Percentiles rank a stretch among this genome's conserved stretches.
These are phyloP conservation scores for Hyaloscypha finlandica DNA, from an alignment of 495 filamentous ascomycete genomes.

Conservation along the genomic window DNA sequence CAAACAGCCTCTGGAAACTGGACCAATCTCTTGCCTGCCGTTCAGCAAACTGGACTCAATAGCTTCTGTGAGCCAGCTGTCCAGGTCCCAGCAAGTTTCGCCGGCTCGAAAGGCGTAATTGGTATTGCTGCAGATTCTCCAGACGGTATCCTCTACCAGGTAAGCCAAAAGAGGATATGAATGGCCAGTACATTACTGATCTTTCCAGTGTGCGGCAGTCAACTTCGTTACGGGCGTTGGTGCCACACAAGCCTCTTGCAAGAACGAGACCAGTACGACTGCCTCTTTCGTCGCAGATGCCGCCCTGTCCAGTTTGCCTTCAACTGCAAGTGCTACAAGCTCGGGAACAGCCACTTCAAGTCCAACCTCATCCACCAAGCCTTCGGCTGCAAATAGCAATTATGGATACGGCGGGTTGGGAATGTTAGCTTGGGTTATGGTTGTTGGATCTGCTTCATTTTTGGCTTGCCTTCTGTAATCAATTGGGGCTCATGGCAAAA, in stretches of 20 bases:
- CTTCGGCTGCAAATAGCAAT: slow-evolving; percentile 8
- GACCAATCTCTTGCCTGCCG: slow-evolving; percentile 47
- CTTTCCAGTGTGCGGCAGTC: slow-evolving; percentile 49
- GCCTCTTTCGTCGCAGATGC: slow-evolving; percentile 39
- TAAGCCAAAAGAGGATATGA: slow-evolving; percentile 27
- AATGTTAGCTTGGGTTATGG: slow-evolving; percentile 11
- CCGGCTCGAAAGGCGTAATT: slow-evolving; percentile 51
- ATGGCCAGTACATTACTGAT: not conserved
- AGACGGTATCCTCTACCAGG: slow-evolving; percentile 55
- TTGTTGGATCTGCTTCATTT: slow-evolving; percentile 21
- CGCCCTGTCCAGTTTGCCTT: slow-evolving; percentile 29
- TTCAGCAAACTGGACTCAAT: slow-evolving; percentile 48
- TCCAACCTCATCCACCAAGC: slow-evolving; percentile 13
- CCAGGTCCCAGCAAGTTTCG: slow-evolving; percentile 43
- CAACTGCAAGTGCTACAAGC: slow-evolving; percentile 3
- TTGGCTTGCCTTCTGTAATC: slow-evolving; percentile 12
- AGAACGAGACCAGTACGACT: slow-evolving; percentile 44
- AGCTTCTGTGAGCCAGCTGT: slow-evolving; percentile 45
- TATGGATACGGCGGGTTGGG: not conserved
- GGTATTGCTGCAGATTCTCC: slow-evolving; percentile 42
- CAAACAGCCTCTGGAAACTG: slow-evolving; percentile 45
- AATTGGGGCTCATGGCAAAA: not conserved
- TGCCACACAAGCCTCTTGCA: slow-evolving; percentile 36
- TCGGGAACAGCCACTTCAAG: not conserved
- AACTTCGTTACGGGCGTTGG: slow-evolving; percentile 49